Conservation (phyloP, 176 grass and related monocot genomes). For the Avena atlantica region DNA sequence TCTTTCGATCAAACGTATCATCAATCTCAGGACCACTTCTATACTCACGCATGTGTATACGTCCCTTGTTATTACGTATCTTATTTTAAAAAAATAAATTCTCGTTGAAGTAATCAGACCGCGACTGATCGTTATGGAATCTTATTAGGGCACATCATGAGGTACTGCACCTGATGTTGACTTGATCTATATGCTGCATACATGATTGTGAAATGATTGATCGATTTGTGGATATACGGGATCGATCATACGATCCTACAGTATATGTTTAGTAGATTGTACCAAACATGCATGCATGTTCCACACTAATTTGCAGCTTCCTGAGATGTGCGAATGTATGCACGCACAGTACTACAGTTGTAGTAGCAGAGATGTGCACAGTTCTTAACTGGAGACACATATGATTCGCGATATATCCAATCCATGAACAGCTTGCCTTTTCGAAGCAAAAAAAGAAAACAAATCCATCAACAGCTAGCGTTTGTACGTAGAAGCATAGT, state of each 20-base stretch:
- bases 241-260: conserved; percentile 23
- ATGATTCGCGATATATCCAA: conserved; percentile 33
- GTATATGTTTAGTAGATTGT: conserved; percentile 11
- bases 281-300: conserved; percentile 23
- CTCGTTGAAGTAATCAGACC: not conserved
- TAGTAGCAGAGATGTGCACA: not conserved
- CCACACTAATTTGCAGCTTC: conserved; percentile 14
- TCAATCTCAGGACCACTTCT: conserved; percentile 36
- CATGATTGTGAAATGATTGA: conserved; percentile 34
- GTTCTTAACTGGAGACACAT: not conserved
- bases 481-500: not conserved
- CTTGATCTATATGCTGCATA: not conserved
- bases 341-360: not conserved
- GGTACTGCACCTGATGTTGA: conserved; percentile 41
- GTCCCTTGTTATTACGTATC: not conserved
- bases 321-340: not conserved
- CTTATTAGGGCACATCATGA: conserved; percentile 39
- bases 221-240: conserved; percentile 16
- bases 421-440: not conserved
- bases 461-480: not conserved
- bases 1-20: not conserved
- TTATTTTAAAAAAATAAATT: not conserved
- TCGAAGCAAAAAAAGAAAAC: not conserved
- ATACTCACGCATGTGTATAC: conserved; percentile 3
- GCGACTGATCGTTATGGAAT: conserved; percentile 30